A percentile compares a stretch with the other conserved stretches of the same genome.
These are phyloP conservation scores for Posidonia oceanica DNA, from an alignment of 116 monocot genomes.

Conservation along the genomic window DNA sequence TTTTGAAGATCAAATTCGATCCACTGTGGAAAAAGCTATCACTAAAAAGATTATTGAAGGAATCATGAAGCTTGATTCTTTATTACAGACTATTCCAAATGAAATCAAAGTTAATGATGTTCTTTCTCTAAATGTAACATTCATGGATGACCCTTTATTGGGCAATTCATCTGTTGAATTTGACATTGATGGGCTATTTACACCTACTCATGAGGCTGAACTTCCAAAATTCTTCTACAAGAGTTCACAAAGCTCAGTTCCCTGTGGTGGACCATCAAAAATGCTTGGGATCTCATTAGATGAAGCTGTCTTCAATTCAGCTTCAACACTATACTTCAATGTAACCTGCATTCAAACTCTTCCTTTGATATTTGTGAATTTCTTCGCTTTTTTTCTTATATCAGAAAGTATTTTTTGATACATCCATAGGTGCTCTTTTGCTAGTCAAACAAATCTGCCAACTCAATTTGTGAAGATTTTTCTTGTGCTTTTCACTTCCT, in stretches of 20 bases:
- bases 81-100: conserved; percentile 67
- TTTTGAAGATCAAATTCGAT: conserved; percentile 64
- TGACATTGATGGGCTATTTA: conserved; percentile 75
- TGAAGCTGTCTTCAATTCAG: conserved; percentile 72
- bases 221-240: conserved; percentile 8
- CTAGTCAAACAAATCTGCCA: too few relatives aligned
- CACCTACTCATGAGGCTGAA: conserved; percentile 15
- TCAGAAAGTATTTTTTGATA: not conserved
- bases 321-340: conserved; percentile 47
- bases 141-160: conserved; percentile 59
- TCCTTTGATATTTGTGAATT: not conserved
- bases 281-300: conserved; percentile 84
- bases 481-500: too few relatives aligned
- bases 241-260: conserved; percentile 10
- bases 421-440: too few relatives aligned
- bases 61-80: conserved; percentile 48
- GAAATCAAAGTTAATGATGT: conserved; percentile 50
- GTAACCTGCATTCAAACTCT: conserved; percentile 25
- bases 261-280: conserved; percentile 28
- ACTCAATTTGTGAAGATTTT: too few relatives aligned
- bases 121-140: conserved; percentile 75
- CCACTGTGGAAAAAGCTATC: conserved; percentile 64
- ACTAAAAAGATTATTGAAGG: conserved; percentile 61
- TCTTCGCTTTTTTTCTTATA: not conserved
- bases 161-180: conserved; percentile 62